Conservation (phyloP, 257 asterid genomes). For the Solanum pennellii region DNA sequence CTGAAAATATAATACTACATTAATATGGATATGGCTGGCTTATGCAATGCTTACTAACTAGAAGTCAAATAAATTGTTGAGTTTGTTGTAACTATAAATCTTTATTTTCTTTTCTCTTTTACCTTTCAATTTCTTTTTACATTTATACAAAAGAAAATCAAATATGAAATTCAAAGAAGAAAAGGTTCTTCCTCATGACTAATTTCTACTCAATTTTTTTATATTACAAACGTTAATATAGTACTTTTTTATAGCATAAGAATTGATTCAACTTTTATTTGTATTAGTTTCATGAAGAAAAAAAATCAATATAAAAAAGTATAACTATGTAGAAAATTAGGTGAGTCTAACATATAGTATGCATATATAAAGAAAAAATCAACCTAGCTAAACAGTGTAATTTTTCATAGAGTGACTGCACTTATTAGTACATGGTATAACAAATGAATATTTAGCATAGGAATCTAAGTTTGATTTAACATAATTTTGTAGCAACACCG, state of each 20-base stretch:
- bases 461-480: background rate
- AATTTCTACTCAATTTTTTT: background rate
- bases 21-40: background rate
- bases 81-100: slow-evolving; percentile 13
- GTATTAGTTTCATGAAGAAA: background rate
- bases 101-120: background rate
- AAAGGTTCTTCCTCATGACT: background rate
- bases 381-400: background rate
- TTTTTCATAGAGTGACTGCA: background rate
- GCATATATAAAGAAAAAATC: background rate
- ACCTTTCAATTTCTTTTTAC: background rate
- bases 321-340: background rate
- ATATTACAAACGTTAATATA: no score
- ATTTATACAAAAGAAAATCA: background rate
- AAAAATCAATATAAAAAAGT: background rate
- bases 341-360: background rate
- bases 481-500: background rate
- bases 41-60: background rate
- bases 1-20: background rate
- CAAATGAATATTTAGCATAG: background rate
- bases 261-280: no score
- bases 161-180: no score
- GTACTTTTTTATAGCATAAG: no score
- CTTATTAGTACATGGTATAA: background rate
- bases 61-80: slow-evolving; percentile 11